A percentile compares a stretch with the other conserved stretches of the same genome.
Conservation (phyloP, 495 filamentous ascomycete genomes). For the Hyaloscypha finlandica region DNA sequence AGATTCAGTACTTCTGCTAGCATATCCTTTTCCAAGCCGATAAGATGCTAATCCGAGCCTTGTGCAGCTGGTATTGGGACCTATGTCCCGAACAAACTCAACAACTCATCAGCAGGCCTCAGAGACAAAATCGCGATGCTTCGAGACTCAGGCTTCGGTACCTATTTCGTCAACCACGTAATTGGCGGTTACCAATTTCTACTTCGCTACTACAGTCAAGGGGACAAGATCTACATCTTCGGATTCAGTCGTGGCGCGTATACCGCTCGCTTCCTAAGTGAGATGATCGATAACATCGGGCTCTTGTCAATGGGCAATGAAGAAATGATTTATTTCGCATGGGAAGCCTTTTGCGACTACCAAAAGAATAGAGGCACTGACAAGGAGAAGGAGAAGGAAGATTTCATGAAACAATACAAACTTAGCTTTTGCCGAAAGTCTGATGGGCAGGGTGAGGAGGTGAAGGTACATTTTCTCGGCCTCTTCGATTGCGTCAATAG, state of each 20-base stretch:
- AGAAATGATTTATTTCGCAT: conserved; percentile 81
- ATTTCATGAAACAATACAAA: background rate
- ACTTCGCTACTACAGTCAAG: conserved; percentile 80
- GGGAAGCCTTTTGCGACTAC: conserved; percentile 84
- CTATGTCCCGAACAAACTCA: conserved; percentile 54
- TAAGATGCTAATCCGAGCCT: too few relatives aligned
- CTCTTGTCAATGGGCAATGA: conserved; percentile 81
- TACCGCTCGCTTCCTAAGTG: conserved; percentile 80
- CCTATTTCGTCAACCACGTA: conserved; percentile 81
- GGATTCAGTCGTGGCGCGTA: conserved; percentile 85
- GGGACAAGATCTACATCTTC: conserved; percentile 81
- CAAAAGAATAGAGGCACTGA: conserved; percentile 34
- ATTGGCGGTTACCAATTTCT: conserved; percentile 85
- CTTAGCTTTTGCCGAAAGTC: background rate
- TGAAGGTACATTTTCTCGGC: conserved; percentile 52
- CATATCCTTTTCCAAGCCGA: too few relatives aligned
- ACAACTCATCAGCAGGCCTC: background rate
- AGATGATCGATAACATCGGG: conserved; percentile 86
- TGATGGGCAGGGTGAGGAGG: background rate
- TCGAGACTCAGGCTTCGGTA: conserved; percentile 83
- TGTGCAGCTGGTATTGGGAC: conserved; percentile 23
- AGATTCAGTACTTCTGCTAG: too few relatives aligned
- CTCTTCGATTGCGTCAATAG: conserved; percentile 67
- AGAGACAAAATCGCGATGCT: background rate
- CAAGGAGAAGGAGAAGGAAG: conserved; percentile 42